Base-by-base conservation (phyloP, 768 basidiomycete species). In the Tylopilus sp. region DNA sequence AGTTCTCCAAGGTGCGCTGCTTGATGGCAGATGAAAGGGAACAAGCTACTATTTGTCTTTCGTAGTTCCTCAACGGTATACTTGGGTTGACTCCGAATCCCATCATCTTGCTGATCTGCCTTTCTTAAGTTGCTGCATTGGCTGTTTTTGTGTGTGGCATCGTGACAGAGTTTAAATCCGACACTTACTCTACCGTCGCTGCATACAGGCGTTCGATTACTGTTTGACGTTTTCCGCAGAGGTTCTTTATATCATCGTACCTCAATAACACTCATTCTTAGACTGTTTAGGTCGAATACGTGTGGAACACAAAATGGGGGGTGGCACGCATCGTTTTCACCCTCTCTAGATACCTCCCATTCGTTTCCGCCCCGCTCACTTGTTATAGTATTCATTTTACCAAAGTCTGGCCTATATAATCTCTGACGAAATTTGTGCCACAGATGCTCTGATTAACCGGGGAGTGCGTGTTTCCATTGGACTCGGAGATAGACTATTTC, bases 251-350 rank as follows among this genome's bases (percentile, higher is more conserved):
- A 13, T 13, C 5, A 25, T 31, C 7, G n/a, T n/a, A 22, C 40
- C 49, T 63, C 17, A 63, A 31, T 3, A 3, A 14, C 2, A 10
- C n/a, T n/a, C n/a, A n/a, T n/a, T n/a, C n/a, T n/a, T n/a, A n/a
- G n/a, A n/a, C n/a, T 26, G 12, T 26, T 17, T 21, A 67, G 65
- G 60, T 66, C 4, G 50, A 53, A 45, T 46, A 57, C 40, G 49
- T 63, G 13, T 66, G 67, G 64, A 56, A 62, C 14, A 54, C 59
- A 7, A 61, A 54, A 37, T 68, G 65, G 65, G 55, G 46, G 24
- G 19, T n/a, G n/a, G n/a, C n/a, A n/a, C n/a, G n/a, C n/a, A n/a
- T n/a, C n/a, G n/a, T n/a, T n/a, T n/a, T n/a, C n/a, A n/a, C n/a
- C n/a, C n/a, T n/a, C n/a, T n/a, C n/a, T n/a, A n/a, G n/a, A n/a